Evolutionary conservation across 2,329 filamentous ascomycete genomes (phyloP), one percentile per base, ranked within the genome.

Genomic region (Exophiala sp.): DNA sequence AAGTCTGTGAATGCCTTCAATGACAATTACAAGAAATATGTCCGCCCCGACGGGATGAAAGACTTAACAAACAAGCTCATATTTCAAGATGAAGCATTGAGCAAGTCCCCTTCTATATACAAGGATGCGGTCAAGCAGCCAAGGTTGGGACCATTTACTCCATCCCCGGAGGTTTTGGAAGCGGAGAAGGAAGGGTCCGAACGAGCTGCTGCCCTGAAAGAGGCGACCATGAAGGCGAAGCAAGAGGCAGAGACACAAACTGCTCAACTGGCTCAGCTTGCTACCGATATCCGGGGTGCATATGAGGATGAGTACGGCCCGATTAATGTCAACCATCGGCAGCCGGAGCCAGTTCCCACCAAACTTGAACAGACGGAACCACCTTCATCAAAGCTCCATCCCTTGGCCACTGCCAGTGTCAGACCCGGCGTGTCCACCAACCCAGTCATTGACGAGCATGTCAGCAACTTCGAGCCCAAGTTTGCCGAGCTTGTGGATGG

Each of bases 301-400:
- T 63, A 63, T 29, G 60, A 63, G 46, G 48, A 55, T 27, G 46
- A 56, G 11, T 60, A 62, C 40, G 59, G 60, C 10, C 16, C 45
- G 13, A 61, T 60, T 23, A 49, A 53, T 11, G 6, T 51, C 9
- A 44, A 47, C 16, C 55, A 58, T 37, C 38, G 49, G 22, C 56
- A 58, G 37, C 16, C 35, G 5, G n/a, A 23, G 13, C 37, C 27
- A 14, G n/a, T 16, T 22, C n/a, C 29, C 13, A 10, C 23, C 3
- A 27, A 44, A 46, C 13, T 19, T 42, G 24, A 10, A 2, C 19
- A 4, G 22, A 18, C 37, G 46, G 18, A 27, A 38, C 34, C 27
- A 45, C 21, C 19, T 22, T 16, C 22, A 16, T n/a, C 43, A 9
- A 44, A 46, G 19, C 18, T 37, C 10, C 57, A 57, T 24, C 55